Base-by-base conservation (phyloP, 225 moss, liverwort and hornwort genomes). In the Ulota crispa region DNA sequence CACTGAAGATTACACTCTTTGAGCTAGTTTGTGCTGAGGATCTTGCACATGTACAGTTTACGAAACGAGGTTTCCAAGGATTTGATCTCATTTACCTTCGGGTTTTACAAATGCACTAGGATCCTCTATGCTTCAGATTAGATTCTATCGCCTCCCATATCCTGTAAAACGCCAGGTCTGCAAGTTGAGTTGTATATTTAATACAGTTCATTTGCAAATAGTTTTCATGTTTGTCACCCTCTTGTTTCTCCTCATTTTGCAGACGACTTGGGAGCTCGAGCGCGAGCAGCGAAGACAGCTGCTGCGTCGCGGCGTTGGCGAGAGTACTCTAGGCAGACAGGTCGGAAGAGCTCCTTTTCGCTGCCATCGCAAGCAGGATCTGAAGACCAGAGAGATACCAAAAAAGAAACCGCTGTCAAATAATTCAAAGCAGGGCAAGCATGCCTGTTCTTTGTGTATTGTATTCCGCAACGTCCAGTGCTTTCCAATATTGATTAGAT, bases 291-390 rank as follows among this genome's bases (percentile, higher is more conserved):
- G 1, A 99, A 94, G 87, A 92, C 95, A 18, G 98, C 95, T 61
- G 98, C 95, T 68, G 95, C 98, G 30, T 90, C 98, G 3, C 89
- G 98, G 71, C 88, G 98, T 55, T 99, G 98, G 98, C 90, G 95
- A 77, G 98, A 99, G 75, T 99, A 95, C 79, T 99, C 95, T 1
- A 90, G 94, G 47, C 90, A 92, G 71, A 85, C 89, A 37, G 85
- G 80, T 82, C 91, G 94, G 41, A 88, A 87, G 68, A 79, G 88
- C 72, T 72, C 88, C 54, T 81, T 82, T 24, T 87, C 81, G 32
- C 92, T 97, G 37, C 84, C 91, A 12, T 53, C 86, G 2, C 80
- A 69, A 68, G 28, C 56, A 12, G 78, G 43, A 32, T 55, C 90
- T 16, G 84, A 88, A 39, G 87, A 80, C 26, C 83, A 86, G 55